A percentile compares a stretch with the other conserved stretches of the same genome.
Evolutionary conservation across 2,329 filamentous ascomycete species (phyloP).

Genomic region (Albifimbria verrucaria): DNA sequence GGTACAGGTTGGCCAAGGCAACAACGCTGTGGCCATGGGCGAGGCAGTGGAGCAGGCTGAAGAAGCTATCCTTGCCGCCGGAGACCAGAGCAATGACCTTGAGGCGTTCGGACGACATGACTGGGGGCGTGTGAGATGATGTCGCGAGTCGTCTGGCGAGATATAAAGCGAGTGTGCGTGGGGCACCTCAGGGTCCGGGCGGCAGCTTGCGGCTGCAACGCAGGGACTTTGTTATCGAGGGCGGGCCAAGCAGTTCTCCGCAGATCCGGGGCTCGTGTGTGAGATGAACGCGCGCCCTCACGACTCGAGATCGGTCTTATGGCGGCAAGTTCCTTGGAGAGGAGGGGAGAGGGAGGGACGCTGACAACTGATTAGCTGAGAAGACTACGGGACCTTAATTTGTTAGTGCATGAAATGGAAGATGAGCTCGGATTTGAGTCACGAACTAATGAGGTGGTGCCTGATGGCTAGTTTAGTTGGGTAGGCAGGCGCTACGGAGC

Average conservation of each 20-base stretch:
- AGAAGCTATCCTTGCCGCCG: constrained; percentile 96
- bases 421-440: too few species aligned
- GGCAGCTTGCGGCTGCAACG: background rate
- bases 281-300: too few species aligned
- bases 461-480: too few species aligned
- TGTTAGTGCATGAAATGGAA: background rate
- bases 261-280: too few species aligned
- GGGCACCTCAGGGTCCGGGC: background rate
- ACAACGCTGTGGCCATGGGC: constrained; percentile 81
- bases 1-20: constrained; percentile 86
- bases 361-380: background rate
- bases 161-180: background rate
- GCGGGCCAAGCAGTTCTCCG: too few species aligned
- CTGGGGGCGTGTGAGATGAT: background rate
- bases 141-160: background rate
- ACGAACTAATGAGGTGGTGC: too few species aligned
- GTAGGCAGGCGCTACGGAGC: too few species aligned
- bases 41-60: constrained; percentile 85
- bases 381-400: background rate
- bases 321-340: too few species aligned
- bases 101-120: constrained; percentile 44
- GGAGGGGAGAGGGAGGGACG: too few species aligned
- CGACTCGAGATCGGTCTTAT: too few species aligned
- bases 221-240: background rate
- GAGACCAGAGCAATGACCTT: constrained; percentile 92